Base-by-base conservation (phyloP, 1,284 basidiomycete genomes). In the Leucocoprinus gongylophorus region DNA sequence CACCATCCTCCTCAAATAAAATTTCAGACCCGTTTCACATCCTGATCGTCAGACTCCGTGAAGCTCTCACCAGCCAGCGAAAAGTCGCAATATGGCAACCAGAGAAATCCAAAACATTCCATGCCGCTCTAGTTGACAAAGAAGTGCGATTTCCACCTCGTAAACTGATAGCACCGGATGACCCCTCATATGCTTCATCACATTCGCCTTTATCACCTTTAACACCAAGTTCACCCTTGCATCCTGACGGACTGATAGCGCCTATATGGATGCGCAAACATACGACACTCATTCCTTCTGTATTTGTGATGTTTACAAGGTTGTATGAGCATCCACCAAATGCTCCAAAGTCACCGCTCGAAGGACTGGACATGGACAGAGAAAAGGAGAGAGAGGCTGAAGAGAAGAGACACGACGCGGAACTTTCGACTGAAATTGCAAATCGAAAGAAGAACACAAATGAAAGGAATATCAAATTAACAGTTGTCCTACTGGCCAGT, bases 181-280 rank as follows among this genome's bases (percentile, higher is more conserved):
- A 78, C 53, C 72, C 72, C 18, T 63, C 72, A 55, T 76, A 79
- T 57, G 62, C 78, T 5, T 66, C 73, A 29, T 67, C 78, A 12
- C 91, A 93, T 66, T 97, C 94, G 0, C 93, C 93, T 0, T 75
- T 98, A 7, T 97, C 91, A 0, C 95, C 95, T 0, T 70, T 97
- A 23, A 91, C 90, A 0, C 85, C 88, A 0, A 79, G 85, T 1
- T 95, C 92, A 0, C 95, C 95, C 0, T 73, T 97, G 13, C 81
- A 91, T 65, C 95, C 95, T 0, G 95, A 99, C 65, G 95, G 95
- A 0, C 71, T 99, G 45, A 91, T 99, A 53, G 92, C 95, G 1
- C 95, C 95, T 0, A 91, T 98, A 60, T 99, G 95, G 95, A 83
- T 97, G 15, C 79, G 94, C 43, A 99, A 97, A 68, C 95, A 98